phyloP scores from a whole-genome alignment of 192 early-diverging fungal genomes.

The Polychytrium aggregatum region DNA sequence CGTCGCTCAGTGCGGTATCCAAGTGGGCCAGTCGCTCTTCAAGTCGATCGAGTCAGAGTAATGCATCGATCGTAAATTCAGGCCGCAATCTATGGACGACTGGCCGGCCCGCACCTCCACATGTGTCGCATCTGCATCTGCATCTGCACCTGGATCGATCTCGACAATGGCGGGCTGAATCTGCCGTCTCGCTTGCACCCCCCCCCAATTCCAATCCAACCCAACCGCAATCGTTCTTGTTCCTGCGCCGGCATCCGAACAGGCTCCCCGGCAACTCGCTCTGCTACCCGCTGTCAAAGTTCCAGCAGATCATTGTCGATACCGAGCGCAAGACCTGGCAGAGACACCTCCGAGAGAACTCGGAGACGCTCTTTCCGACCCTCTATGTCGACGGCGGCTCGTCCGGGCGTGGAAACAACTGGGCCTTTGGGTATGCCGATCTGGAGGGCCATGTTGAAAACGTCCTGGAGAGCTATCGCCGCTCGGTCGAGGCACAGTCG shows the following conservation, averaged over 20 bases:
- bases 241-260: no score
- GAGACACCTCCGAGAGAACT: slow-evolving; percentile 1
- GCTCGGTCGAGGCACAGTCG: slow-evolving; percentile 3
- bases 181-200: no score
- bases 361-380: neutral
- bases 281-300: slow-evolving; percentile 4
- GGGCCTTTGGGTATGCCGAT: slow-evolving; percentile 32
- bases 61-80: neutral
- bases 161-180: no score
- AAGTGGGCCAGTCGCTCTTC: slow-evolving; percentile 27
- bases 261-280: no score
- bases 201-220: no score
- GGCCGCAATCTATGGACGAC: neutral
- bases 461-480: slow-evolving; percentile 12
- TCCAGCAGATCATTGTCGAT: slow-evolving; percentile 22
- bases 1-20: slow-evolving; percentile 27
- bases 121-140: no score
- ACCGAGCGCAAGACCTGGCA: slow-evolving; percentile 27
- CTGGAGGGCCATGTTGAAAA: slow-evolving; percentile 10
- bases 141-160: no score
- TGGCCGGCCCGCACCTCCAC: neutral
- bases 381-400: slow-evolving; percentile 14
- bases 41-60: slow-evolving; percentile 12
- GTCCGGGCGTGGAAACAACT: slow-evolving; percentile 35
- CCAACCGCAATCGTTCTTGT: no score